Evolutionary conservation across 2,329 filamentous ascomycete species (phyloP), one percentile per base, ranked within the genome.

Genomic region (Chaetomium olivaceum): DNA sequence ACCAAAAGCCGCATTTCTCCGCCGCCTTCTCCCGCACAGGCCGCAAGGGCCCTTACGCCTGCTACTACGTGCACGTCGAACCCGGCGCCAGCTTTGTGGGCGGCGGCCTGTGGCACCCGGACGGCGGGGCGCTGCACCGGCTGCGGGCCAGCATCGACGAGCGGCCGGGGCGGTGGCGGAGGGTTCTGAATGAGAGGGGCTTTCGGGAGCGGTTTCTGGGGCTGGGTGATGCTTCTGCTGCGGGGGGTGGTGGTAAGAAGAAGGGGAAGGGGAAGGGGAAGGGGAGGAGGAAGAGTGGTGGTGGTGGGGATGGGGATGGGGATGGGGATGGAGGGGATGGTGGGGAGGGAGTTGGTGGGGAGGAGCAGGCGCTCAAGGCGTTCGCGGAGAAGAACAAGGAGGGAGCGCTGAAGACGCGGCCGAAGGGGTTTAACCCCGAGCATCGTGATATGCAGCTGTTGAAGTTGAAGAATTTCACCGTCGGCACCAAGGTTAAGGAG

Each of bases 11-110:
- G 62, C 87, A 93, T 78, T 96, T 93, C 77, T 91, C 90, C 11
- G 92, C 90, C 46, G 91, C 91, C 27, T 96, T 91, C 88, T 95
- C 91, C 64, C 88, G 93, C 23, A 96, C 92, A 0, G 93, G 93
- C 23, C 86, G 91, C 62, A 96, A 97, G 77, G 92, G 92, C 0
- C 89, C 91, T 11, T 96, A 95, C 77, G 93, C 93, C 7, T 89
- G 88, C 74, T 97, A 97, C 79, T 97, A 96, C 78, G 79, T 97
- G 23, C 92, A 96, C 76, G 84, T 91, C 69, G 87, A 94, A 75
- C 92, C 93, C 31, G 82, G 81, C 2, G 80, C 84, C 59, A 89
- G 87, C 74, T 91, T 94, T 71, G 81, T 96, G 51, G 93, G 91
- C 65, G 92, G 91, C 56, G 93, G 93, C 1, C 79, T 96, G 19